Base-by-base conservation (phyloP, 1,284 basidiomycete species). In the Paramarasmius palmivorus region DNA sequence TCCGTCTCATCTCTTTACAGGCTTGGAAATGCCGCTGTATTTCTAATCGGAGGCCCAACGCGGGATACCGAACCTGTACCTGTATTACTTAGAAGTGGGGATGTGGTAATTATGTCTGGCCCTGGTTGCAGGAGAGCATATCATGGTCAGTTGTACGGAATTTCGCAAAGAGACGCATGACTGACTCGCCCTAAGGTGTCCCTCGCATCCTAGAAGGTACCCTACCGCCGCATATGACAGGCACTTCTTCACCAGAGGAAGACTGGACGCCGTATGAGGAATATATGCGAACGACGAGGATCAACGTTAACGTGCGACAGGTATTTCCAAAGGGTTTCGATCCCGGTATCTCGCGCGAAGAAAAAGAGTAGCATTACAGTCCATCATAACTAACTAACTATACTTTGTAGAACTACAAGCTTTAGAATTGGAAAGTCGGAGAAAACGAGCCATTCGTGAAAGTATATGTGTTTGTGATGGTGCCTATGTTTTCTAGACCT, bases 61-160 rank as follows among this genome's bases (percentile, higher is more conserved):
- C 80, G 93, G 48, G 86, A 93, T 50, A 75, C 75, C 0, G 77
- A 83, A n/a, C 94, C 94, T 0, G 72, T 83, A 9, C 83, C 93
- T 0, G 83, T 97, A 53, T 75, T 96, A 12, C 76, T 97, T 1
- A 83, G 91, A 19, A 93, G 91, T 0, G 94, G 94, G 6, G 95
- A 97, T 65, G 83, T 90, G 0, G 75, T 95, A n/a, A 85, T 96
- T 62, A 95, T 97, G 93, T 89, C 90, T 1, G 95, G 94, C 0
- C 90, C 90, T 22, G 72, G 75, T 22, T 91, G 91, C 59, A 78
- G 95, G 50, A 76, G 92, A 38, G 89, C 87, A 23, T 97, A 92
- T 66, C 94, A 97, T 61, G 94, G 90, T 86, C 40, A 48, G 77
- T 63, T 41, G 9, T 26, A 9, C 34, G 23, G 15, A 3, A 34